phyloP scores from a whole-genome alignment of 192 early-diverging fungal species.

The Rhizophagus sp. region DNA sequence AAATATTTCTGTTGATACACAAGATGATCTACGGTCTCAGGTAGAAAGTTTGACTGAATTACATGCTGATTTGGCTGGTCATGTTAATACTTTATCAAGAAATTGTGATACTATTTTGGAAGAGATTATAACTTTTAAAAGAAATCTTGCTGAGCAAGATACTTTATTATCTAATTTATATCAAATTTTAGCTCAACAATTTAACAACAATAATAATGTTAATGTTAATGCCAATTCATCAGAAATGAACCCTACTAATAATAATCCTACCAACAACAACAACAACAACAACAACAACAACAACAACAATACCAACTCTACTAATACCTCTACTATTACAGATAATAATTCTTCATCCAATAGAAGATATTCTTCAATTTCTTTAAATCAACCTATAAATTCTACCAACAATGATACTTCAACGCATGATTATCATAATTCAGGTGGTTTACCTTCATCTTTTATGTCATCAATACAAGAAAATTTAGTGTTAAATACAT shows the following conservation, averaged over 20 bases:
- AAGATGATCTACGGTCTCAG: constrained; percentile 17
- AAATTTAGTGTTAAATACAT: background rate
- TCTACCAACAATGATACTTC: background rate
- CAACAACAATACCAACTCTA: no score
- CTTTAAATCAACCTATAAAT: background rate
- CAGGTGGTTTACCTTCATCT: background rate
- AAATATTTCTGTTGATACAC: background rate
- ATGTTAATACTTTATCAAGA: background rate
- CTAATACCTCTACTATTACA: background rate
- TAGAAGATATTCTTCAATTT: background rate
- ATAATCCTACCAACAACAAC: background rate
- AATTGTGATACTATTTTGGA: constrained; percentile 19
- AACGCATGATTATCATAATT: background rate
- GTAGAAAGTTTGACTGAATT: constrained; percentile 7
- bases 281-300: background rate
- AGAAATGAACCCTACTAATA: background rate
- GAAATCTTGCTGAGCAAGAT: constrained; percentile 31
- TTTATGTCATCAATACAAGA: background rate
- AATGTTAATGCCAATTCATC: background rate
- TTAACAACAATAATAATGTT: constrained; percentile 7
- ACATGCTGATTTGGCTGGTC: constrained; percentile 7
- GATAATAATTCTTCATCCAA: background rate
- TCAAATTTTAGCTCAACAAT: constrained; percentile 15
- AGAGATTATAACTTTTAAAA: constrained; percentile 22
- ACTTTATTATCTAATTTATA: constrained; percentile 18